These are phyloP conservation scores for Pseudisothecium myosuroides DNA, from an alignment of 225 moss, liverwort and hornwort species.

Conservation along the genomic window DNA sequence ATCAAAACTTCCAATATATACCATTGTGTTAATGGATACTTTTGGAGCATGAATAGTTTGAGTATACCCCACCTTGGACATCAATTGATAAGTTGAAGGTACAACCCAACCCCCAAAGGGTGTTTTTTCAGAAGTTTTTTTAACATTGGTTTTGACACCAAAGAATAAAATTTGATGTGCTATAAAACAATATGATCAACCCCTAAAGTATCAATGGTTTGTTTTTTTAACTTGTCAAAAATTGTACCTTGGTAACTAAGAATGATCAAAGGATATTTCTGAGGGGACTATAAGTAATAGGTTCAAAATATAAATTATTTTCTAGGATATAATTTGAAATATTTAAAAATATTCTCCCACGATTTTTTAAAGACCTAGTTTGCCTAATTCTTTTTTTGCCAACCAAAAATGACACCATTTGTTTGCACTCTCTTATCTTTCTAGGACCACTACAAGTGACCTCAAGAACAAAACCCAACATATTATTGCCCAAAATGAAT, in stretches of 20 bases:
- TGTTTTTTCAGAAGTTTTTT: too few species aligned
- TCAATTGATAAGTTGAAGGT: neutral
- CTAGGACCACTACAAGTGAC: neutral
- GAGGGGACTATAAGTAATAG: too few species aligned
- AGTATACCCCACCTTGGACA: neutral
- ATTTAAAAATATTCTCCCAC: neutral
- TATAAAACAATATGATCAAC: rapidly evolving
- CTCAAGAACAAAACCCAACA: too few species aligned
- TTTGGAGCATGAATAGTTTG: too few species aligned
- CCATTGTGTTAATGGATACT: neutral
- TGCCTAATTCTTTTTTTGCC: too few species aligned
- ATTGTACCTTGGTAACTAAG: neutral
- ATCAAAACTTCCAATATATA: neutral
- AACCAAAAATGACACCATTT: neutral
- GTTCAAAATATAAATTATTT: neutral
- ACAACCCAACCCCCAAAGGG: neutral
- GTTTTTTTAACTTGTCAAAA: neutral
- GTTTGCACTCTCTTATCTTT: neutral
- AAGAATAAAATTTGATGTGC: neutral
- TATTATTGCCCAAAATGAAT: too few species aligned
- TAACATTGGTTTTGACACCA: neutral
- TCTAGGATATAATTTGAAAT: neutral
- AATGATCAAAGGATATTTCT: neutral
- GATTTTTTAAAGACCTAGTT: neutral
- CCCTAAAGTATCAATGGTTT: neutral